Conservation (phyloP, 1,284 basidiomycete species). For the Limonomyces culmigenus region DNA sequence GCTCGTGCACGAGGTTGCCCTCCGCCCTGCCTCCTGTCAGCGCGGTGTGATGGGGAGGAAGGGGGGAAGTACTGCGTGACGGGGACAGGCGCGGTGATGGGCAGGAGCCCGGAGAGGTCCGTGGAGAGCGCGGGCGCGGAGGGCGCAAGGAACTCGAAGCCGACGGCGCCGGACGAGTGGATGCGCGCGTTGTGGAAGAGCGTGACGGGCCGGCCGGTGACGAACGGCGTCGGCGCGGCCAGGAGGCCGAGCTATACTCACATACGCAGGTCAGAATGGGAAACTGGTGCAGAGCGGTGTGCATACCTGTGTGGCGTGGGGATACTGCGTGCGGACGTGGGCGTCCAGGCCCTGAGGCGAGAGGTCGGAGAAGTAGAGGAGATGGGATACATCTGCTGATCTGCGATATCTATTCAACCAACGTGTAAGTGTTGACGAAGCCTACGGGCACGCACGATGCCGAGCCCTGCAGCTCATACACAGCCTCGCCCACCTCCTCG, state of each 20-base stretch:
- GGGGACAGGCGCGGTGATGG: constrained; percentile 32
- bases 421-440: neutral
- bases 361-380: constrained; percentile 54
- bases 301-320: too few species aligned
- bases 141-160: constrained; percentile 33
- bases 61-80: constrained; percentile 33
- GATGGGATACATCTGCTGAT: constrained; percentile 21
- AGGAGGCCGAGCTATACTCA: constrained; percentile 56
- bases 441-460: neutral
- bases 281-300: too few species aligned
- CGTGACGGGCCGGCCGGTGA: constrained; percentile 69
- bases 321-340: too few species aligned
- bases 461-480: neutral
- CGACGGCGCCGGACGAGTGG: constrained; percentile 55
- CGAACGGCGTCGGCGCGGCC: constrained; percentile 70
- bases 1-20: constrained; percentile 61
- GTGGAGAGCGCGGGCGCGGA: constrained; percentile 10
- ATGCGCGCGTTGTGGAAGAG: constrained; percentile 47
- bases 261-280: too few species aligned
- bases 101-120: constrained; percentile 31
- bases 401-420: constrained; percentile 9
- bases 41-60: neutral
- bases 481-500: neutral
- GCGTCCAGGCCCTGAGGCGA: too few species aligned
- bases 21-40: constrained; percentile 33